Percentiles rank a stretch among this genome's conserved stretches.
Evolutionary conservation across 257 asterid genomes (phyloP).

Genomic region (Fraxinus cuspidata): DNA sequence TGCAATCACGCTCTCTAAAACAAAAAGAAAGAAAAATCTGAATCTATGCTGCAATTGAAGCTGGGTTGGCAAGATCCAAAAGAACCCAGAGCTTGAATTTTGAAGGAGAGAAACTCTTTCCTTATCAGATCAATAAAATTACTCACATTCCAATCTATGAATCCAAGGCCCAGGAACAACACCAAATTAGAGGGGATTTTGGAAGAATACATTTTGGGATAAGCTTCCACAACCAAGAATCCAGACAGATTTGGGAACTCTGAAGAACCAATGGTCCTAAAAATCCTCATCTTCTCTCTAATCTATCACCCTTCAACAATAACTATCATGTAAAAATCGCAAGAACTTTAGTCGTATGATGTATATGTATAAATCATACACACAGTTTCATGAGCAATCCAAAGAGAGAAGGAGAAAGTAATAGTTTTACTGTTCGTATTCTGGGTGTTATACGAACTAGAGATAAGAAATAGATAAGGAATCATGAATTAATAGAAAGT

Average conservation of each 20-base stretch:
- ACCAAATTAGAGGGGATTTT: constrained; percentile 21
- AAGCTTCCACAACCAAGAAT: constrained; percentile 11
- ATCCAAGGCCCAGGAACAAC: constrained; percentile 17
- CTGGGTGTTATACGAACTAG: background rate
- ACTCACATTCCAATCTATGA: constrained; percentile 21
- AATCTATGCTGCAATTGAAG: constrained; percentile 21
- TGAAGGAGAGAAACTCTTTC: constrained; percentile 10
- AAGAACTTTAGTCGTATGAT: background rate
- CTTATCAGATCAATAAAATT: constrained; percentile 29
- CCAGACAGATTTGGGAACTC: background rate
- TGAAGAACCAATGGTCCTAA: constrained; percentile 2
- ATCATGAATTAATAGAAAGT: background rate
- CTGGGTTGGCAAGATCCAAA: constrained; percentile 8
- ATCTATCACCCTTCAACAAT: background rate
- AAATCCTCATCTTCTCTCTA: constrained; percentile 11
- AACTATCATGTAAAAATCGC: background rate
- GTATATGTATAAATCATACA: background rate
- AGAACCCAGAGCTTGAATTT: background rate
- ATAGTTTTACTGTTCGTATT: background rate
- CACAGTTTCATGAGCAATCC: background rate
- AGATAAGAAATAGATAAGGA: background rate
- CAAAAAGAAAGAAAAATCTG: constrained; percentile 12
- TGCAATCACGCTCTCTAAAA: no score
- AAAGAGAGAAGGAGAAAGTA: background rate
- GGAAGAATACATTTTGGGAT: constrained; percentile 21